Evolutionary conservation across 441 rosid species (phyloP).

Genomic region (Melastoma candidum): DNA sequence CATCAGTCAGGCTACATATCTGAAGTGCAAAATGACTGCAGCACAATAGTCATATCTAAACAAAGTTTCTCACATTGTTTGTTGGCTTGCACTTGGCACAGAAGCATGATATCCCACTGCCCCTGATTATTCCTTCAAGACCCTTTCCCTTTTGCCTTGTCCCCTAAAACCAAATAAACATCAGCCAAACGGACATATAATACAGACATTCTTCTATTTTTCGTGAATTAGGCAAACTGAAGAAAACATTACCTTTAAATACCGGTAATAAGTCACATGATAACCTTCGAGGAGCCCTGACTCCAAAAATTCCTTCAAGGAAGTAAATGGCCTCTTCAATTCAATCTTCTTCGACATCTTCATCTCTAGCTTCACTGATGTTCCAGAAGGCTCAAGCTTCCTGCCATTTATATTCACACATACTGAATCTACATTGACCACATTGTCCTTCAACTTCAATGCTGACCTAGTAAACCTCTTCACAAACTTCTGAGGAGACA

Average conservation of each 20-base stretch:
- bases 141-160: conserved; percentile 34
- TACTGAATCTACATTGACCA: conserved; percentile 13
- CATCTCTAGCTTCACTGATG: conserved; percentile 23
- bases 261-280: conserved; percentile 51
- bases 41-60: not conserved
- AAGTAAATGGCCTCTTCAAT: conserved; percentile 38
- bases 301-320: conserved; percentile 61
- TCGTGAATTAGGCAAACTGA: not conserved
- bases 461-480: conserved; percentile 74
- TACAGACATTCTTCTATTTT: not conserved
- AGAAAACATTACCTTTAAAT: conserved; percentile 38
- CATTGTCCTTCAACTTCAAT: conserved; percentile 36
- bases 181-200: not conserved
- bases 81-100: conserved; percentile 41
- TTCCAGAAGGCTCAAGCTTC: conserved; percentile 15
- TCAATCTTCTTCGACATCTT: conserved; percentile 24
- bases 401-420: conserved; percentile 10
- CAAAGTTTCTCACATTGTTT: conserved; percentile 9
- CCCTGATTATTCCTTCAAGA: conserved; percentile 54
- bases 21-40: not conserved
- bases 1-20: conserved; percentile 1
- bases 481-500: conserved; percentile 20
- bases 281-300: conserved; percentile 72
- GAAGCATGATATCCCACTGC: conserved; percentile 61
- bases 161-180: conserved; percentile 25